Base-by-base conservation (phyloP, 352 stramenopile genomes). In the Sclerospora graminicola region DNA sequence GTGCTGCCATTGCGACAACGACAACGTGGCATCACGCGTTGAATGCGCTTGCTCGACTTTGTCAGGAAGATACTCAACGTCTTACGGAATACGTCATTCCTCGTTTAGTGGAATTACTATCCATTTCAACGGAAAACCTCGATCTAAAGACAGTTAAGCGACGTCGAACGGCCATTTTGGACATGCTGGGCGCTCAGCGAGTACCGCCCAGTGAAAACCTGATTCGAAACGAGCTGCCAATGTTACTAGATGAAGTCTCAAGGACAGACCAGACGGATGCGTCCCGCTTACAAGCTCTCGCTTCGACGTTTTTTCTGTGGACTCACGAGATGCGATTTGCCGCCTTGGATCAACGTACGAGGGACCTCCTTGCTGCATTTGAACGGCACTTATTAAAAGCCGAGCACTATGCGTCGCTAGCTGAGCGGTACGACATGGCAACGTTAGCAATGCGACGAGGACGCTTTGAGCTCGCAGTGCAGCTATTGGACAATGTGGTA, bases 391-490 rank as follows among this genome's bases (percentile, higher is more conserved):
- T 68, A 0, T 30, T 63, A 19, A 21, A 43, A 3, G 24, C 39
- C 5, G 42, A 56, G 21, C 33, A 42, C 14, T 61, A 61, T 30
- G 45, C 58, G 18, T 65, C 62, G 7, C 54, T 69, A 28, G 54
- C 49, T 0, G 60, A 75, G 41, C 68, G 60, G 16, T 81, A 81
- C 39, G 57, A 71, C 2, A 56, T 81, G 26, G 62, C 49, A 0
- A 73, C 64, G 29, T 47, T 68, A 8, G 59, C 59, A 14, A 67
- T 77, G 48, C 15, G 63, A n/a, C 57, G 55, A 38, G 64, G 68
- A 5, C 48, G 52, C 2, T 72, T 65, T 21, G 13, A 26, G 8
- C 30, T 69, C 8, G 65, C 59, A 7, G 16, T 30, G 4, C 40
- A 60, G 21, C 35, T 77, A 18, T 31, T 75, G 21, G 34, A 48